These are phyloP conservation scores for Hypsizygus ulmarius DNA, from an alignment of 1,284 basidiomycete genomes.

Conservation along the genomic window DNA sequence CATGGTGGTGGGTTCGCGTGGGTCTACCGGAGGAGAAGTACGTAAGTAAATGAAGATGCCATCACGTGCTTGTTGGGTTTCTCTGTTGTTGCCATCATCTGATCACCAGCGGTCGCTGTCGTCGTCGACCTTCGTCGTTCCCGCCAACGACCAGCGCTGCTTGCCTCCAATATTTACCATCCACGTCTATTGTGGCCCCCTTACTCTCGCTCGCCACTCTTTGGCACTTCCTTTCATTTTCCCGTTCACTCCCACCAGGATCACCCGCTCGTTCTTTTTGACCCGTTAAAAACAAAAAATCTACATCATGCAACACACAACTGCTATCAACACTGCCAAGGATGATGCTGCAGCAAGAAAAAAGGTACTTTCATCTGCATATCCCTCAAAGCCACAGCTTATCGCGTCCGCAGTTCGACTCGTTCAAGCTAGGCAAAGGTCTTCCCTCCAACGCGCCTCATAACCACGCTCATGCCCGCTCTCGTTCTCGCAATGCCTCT, in stretches of 20 bases:
- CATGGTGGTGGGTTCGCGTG: constrained; percentile 15
- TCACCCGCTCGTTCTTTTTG: constrained; percentile 22
- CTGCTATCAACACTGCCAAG: constrained; percentile 21
- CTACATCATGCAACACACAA: constrained; percentile 24
- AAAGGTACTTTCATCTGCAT: constrained; percentile 34
- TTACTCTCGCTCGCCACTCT: constrained; percentile 15
- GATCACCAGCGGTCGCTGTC: constrained; percentile 3
- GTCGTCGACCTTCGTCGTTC: constrained; percentile 14
- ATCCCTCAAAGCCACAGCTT: not conserved
- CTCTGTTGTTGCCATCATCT: constrained; percentile 18
- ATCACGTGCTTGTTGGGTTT: constrained; percentile 21
- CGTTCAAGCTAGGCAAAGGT: constrained; percentile 56
- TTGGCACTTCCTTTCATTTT: constrained; percentile 27
- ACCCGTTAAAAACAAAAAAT: constrained; percentile 16
- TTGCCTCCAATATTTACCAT: constrained; percentile 1
- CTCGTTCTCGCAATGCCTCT: constrained; percentile 68
- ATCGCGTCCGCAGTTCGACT: constrained; percentile 48
- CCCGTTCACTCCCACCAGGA: constrained; percentile 26
- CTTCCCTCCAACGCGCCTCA: constrained; percentile 28
- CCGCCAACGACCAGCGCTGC: constrained; percentile 17
- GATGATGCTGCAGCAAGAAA: constrained; percentile 42
- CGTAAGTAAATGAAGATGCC: not conserved
- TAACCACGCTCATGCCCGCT: constrained; percentile 59
- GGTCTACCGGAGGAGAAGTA: constrained; percentile 6
- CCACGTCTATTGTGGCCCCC: constrained; percentile 11